Conservation (phyloP, 2,329 filamentous ascomycete genomes). For the Fusarium pseudoanthophilum region DNA sequence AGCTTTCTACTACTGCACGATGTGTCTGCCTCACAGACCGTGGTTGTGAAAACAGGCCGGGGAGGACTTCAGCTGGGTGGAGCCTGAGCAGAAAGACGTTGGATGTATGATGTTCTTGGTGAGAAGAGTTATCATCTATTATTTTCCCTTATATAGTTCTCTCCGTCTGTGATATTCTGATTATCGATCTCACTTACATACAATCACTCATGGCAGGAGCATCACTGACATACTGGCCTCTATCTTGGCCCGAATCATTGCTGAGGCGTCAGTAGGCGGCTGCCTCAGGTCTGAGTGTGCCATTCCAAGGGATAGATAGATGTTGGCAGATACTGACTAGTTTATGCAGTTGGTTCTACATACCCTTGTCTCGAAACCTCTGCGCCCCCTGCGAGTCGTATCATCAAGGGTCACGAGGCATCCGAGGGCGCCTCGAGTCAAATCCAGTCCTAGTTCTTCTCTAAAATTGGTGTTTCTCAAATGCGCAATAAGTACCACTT, state of each 20-base stretch:
- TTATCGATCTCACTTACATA: not conserved
- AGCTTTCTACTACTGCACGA: not conserved
- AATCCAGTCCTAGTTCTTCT: not conserved
- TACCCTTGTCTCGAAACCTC: slow-evolving; percentile 25
- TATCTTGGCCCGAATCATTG: not conserved
- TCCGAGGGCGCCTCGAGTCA: not conserved
- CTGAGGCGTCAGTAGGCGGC: not conserved
- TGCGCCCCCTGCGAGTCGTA: slow-evolving; percentile 25
- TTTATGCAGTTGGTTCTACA: slow-evolving; percentile 19
- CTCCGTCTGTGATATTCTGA: slow-evolving; percentile 8
- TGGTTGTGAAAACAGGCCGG: slow-evolving; percentile 18
- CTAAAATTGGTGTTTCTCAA: not conserved
- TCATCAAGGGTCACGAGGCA: slow-evolving; percentile 9
- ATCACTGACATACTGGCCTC: not conserved
- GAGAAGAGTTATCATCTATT: not conserved
- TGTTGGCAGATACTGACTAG: not conserved
- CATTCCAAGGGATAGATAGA: not conserved
- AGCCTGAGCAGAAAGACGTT: slow-evolving; percentile 1
- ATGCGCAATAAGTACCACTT: not conserved
- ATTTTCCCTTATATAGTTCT: not conserved
- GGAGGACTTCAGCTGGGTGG: slow-evolving; percentile 27
- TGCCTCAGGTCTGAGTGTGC: not conserved
- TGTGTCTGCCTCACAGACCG: not conserved
- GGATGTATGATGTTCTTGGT: not conserved
- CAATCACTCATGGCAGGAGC: not conserved